Percentiles rank a stretch among this genome's conserved stretches.
Evolutionary conservation across 176 grass and related monocot species (phyloP).

Genomic region (Cocos nucifera): DNA sequence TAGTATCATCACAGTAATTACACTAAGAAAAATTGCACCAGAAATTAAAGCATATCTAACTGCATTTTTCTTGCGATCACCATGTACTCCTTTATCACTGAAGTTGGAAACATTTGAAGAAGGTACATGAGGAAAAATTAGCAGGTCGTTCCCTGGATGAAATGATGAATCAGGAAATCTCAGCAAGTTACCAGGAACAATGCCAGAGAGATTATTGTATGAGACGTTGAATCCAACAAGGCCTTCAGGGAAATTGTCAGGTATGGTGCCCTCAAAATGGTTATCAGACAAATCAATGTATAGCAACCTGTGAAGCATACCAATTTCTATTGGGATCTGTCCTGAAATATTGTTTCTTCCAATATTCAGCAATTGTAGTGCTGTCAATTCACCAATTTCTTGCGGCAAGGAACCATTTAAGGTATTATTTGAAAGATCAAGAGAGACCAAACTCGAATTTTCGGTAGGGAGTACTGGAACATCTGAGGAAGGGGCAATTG

Average conservation of each 20-base stretch:
- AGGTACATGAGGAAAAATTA: conserved; percentile 45
- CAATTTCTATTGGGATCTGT: conserved; percentile 48
- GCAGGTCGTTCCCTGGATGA: conserved; percentile 74
- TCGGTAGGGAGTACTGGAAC: conserved; percentile 29
- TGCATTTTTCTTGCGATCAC: conserved; percentile 43
- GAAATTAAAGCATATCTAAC: conserved; percentile 51
- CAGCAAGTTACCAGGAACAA: conserved; percentile 56
- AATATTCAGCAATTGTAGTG: conserved; percentile 45
- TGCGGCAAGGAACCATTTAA: conserved; percentile 45
- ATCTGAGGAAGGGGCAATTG: conserved; percentile 25
- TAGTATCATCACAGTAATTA: conserved; percentile 62
- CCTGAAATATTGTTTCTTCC: conserved; percentile 58
- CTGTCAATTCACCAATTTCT: conserved; percentile 40
- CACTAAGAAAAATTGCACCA: conserved; percentile 48
- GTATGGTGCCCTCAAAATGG: conserved; percentile 60
- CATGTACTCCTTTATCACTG: conserved; percentile 11
- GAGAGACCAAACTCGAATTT: conserved; percentile 48
- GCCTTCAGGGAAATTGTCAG: conserved; percentile 53
- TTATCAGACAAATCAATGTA: conserved; percentile 73
- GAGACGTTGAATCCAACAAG: conserved; percentile 69
- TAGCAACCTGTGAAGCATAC: conserved; percentile 46
- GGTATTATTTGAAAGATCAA: conserved; percentile 86
- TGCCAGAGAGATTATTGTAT: conserved; percentile 67
- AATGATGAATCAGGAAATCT: conserved; percentile 92
- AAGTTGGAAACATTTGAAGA: conserved; percentile 26